Percentiles rank a stretch among this genome's conserved stretches.
phyloP scores from a whole-genome alignment of 192 early-diverging fungal genomes.

The Coemansia sp. region DNA sequence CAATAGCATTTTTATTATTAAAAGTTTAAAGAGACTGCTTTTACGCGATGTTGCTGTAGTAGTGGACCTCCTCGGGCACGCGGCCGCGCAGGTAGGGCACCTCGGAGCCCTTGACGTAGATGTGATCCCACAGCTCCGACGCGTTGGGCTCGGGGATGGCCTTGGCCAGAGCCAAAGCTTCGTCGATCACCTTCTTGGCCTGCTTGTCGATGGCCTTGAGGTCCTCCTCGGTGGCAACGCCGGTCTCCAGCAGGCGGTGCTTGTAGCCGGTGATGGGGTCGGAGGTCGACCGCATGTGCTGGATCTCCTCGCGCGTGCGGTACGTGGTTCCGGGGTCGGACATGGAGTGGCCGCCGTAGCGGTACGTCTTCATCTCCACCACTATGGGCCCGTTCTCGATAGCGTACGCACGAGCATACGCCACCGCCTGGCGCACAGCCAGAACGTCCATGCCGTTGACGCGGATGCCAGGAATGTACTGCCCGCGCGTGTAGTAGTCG shows the following conservation, averaged over 20 bases:
- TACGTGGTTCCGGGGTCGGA: constrained; percentile 99
- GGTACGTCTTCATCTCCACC: constrained; percentile 96
- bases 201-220: constrained; percentile 95
- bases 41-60: constrained; percentile 37
- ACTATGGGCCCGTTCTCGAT: constrained; percentile 83
- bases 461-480: constrained; percentile 95
- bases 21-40: background rate
- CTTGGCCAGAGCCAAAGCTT: constrained; percentile 82
- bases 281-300: constrained; percentile 93
- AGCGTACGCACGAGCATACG: constrained; percentile 84
- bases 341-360: constrained; percentile 99
- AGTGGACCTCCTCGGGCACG: constrained; percentile 77
- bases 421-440: constrained; percentile 84
- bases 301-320: constrained; percentile 98
- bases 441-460: constrained; percentile 95
- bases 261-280: constrained; percentile 94
- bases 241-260: constrained; percentile 73
- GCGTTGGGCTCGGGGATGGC: constrained; percentile 70
- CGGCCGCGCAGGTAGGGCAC: constrained; percentile 75
- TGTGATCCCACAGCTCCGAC: constrained; percentile 73
- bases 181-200: constrained; percentile 81
- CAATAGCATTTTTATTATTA: background rate
- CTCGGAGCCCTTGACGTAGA: constrained; percentile 81
- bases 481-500: constrained; percentile 92
- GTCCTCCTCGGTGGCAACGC: constrained; percentile 77